Percentiles rank a stretch among this genome's conserved stretches.
Conservation (phyloP, 768 basidiomycete species). For the Auricularia sp. region DNA sequence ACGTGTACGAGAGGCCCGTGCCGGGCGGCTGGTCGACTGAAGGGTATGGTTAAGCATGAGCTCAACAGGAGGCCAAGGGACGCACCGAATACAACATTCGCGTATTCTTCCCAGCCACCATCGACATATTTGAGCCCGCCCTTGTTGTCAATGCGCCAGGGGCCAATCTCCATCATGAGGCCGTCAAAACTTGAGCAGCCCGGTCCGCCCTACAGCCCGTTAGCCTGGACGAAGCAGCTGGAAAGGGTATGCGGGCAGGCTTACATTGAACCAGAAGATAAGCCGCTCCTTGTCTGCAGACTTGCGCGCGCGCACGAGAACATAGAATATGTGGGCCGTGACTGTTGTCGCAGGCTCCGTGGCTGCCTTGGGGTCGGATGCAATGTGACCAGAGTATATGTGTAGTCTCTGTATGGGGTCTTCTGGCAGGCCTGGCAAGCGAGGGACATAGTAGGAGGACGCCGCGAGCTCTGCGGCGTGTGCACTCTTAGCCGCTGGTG, state of each 20-base stretch:
- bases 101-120: conserved; percentile 97
- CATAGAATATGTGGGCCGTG: conserved; percentile 76
- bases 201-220: conserved; percentile 64
- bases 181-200: conserved; percentile 98
- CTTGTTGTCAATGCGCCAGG: conserved; percentile 69
- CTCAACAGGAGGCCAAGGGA: conserved; percentile 8
- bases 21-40: conserved; percentile 96
- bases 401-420: conserved; percentile 60
- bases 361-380: conserved; percentile 59
- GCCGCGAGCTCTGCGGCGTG: conserved; percentile 26
- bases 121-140: conserved; percentile 63
- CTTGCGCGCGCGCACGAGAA: conserved; percentile 78
- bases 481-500: not conserved
- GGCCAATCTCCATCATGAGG: conserved; percentile 96
- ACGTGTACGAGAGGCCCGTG: conserved; percentile 85
- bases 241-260: conserved; percentile 18
- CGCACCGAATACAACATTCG: conserved; percentile 85
- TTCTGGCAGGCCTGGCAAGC: conserved; percentile 66
- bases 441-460: conserved; percentile 73
- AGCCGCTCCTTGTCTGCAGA: conserved; percentile 83
- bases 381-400: conserved; percentile 75
- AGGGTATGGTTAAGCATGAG: not conserved
- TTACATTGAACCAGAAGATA: conserved; percentile 94
- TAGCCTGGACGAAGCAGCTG: not conserved
- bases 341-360: conserved; percentile 46